These are phyloP conservation scores for Vaccinium vitisidaea DNA, from an alignment of 148 eudicot species.

Conservation along the genomic window DNA sequence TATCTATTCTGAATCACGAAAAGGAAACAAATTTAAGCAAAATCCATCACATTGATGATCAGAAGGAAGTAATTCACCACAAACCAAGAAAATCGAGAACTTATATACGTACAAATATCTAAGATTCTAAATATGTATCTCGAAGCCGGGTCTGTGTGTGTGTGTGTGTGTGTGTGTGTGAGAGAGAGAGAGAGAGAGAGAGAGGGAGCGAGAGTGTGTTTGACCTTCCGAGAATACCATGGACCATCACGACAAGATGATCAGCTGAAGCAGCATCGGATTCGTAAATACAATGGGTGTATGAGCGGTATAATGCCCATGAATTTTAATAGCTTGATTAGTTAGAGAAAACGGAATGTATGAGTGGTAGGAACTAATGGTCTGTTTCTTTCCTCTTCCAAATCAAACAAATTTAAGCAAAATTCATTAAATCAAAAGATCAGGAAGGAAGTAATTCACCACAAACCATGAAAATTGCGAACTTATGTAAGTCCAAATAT, in stretches of 20 bases:
- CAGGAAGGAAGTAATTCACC: not conserved
- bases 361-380: too few species aligned
- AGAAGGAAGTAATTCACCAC: not conserved
- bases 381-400: not conserved
- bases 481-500: not conserved
- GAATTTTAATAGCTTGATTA: too few species aligned
- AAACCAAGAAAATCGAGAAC: not conserved
- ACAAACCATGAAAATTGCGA: not conserved
- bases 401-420: not conserved
- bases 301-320: too few species aligned
- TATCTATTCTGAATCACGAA: too few species aligned
- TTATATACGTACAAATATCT: not conserved
- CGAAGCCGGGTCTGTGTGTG: not conserved
- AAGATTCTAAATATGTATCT: not conserved
- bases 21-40: not conserved
- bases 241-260: conserved; percentile 2
- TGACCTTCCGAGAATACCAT: conserved; percentile 9
- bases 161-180: too few species aligned
- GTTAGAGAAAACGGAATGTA: too few species aligned
- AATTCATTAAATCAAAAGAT: not conserved
- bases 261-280: not conserved
- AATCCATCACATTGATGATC: not conserved
- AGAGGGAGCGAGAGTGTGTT: not conserved
- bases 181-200: too few species aligned
- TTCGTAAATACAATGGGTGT: not conserved